Percentiles rank a stretch among this genome's conserved stretches.
phyloP scores from a whole-genome alignment of 495 filamentous ascomycete species.

The Astrothelium macrocarpum region DNA sequence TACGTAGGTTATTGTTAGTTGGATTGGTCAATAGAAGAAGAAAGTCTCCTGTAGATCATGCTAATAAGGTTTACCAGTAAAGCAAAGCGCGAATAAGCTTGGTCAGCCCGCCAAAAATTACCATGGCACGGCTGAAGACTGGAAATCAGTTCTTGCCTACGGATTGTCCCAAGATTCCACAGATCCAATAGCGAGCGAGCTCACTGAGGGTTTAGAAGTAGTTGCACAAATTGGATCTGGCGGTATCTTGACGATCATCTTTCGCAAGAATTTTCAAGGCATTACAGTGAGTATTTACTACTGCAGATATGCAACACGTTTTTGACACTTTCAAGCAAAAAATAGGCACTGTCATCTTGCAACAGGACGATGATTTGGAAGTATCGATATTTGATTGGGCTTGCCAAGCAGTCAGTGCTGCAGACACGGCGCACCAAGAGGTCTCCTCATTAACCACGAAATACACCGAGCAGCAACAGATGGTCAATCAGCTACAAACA shows the following conservation, averaged over 20 bases:
- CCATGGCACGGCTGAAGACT: constrained; percentile 46
- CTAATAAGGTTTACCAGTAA: constrained; percentile 12
- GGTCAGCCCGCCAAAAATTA: constrained; percentile 38
- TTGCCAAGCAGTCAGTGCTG: constrained; percentile 39
- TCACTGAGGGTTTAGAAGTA: constrained; percentile 29
- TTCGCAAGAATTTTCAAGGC: constrained; percentile 47
- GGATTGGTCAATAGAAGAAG: neutral
- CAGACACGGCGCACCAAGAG: constrained; percentile 36
- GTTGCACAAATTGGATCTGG: constrained; percentile 25
- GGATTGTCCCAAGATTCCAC: constrained; percentile 28
- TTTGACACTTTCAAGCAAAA: constrained; percentile 45
- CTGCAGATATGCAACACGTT: neutral
- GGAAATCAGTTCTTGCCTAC: constrained; percentile 41
- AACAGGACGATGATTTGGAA: constrained; percentile 51
- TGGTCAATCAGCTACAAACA: constrained; percentile 26
- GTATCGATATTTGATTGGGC: constrained; percentile 70
- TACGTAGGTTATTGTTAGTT: constrained; percentile 48
- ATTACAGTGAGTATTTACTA: constrained; percentile 40
- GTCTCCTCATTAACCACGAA: constrained; percentile 40
- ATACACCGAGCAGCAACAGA: constrained; percentile 36
- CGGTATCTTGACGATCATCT: constrained; percentile 39
- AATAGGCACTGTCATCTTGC: constrained; percentile 55
- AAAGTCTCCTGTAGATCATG: neutral
- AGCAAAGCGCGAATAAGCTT: neutral
- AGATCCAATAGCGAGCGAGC: constrained; percentile 6